Percentiles rank a stretch among this genome's conserved stretches.
phyloP scores from a whole-genome alignment of 768 basidiomycete genomes.

The Hericium coralloides region DNA sequence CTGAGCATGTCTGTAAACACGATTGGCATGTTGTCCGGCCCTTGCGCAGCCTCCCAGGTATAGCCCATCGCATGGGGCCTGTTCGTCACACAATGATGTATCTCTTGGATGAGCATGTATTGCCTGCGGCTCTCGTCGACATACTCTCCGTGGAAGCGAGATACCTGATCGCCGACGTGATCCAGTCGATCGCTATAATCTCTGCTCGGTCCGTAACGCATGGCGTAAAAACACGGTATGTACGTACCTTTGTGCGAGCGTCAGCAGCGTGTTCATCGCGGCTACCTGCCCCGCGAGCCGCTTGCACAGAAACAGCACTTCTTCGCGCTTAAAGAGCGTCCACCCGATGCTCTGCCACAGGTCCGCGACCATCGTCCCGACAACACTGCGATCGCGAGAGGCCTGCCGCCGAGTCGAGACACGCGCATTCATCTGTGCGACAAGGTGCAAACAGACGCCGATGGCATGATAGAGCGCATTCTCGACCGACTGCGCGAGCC shows the following conservation, averaged over 20 bases:
- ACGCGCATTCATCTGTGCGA: no score
- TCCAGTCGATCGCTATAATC: no score
- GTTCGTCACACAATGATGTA: neutral
- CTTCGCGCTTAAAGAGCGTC: neutral
- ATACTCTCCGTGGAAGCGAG: no score
- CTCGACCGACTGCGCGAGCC: no score
- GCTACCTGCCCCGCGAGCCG: neutral
- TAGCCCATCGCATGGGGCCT: neutral
- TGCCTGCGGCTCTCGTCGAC: neutral
- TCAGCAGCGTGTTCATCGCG: neutral
- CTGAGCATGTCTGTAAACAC: no score
- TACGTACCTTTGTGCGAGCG: neutral
- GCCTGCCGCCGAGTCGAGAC: no score
- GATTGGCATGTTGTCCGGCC: no score
- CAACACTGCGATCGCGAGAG: neutral
- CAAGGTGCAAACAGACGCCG: no score
- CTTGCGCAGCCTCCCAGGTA: neutral
- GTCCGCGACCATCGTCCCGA: neutral
- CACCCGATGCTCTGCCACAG: neutral
- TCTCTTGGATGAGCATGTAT: neutral
- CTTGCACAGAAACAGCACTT: neutral
- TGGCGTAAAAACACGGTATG: neutral
- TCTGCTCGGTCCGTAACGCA: neutral
- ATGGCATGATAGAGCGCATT: no score
- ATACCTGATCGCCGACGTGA: no score